Conservation (phyloP, 2,329 filamentous ascomycete species). For the Colletotrichum sp. region DNA sequence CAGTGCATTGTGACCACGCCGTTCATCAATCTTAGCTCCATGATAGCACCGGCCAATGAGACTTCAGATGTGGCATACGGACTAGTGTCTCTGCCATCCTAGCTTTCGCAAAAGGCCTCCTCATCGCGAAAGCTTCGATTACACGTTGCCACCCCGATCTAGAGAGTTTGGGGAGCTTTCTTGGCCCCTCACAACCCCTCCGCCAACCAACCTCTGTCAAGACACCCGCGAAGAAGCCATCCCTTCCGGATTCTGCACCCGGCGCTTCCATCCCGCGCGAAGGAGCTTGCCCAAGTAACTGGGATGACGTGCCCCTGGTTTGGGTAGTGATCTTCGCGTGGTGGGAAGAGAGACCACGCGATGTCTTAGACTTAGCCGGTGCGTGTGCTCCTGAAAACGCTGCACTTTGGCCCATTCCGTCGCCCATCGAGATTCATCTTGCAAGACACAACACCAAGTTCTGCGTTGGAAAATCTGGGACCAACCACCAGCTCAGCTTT, state of each 20-base stretch:
- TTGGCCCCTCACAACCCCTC: not conserved
- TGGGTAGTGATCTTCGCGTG: conserved; percentile 2
- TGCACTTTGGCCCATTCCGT: not conserved
- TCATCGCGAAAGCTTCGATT: not conserved
- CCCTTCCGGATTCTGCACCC: not conserved
- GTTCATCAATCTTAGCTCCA: not conserved
- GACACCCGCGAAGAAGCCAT: not conserved
- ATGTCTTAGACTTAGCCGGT: not conserved
- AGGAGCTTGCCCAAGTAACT: not conserved
- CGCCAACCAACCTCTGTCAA: not conserved
- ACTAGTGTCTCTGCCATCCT: not conserved
- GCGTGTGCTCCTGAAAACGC: not conserved
- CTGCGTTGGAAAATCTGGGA: not conserved
- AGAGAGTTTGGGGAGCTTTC: not conserved
- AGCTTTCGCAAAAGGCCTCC: not conserved
- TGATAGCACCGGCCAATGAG: not conserved
- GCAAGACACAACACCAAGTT: not conserved
- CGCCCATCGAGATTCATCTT: not conserved
- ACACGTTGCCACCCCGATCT: not conserved
- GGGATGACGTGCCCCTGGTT: not conserved
- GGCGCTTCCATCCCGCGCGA: not conserved
- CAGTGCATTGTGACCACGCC: not conserved
- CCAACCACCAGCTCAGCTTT: not conserved
- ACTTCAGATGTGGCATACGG: not conserved
- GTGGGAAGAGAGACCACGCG: not conserved